Evolutionary conservation across 108 stramenopile genomes (phyloP).

Genomic region (Skeletonema menzelii): DNA sequence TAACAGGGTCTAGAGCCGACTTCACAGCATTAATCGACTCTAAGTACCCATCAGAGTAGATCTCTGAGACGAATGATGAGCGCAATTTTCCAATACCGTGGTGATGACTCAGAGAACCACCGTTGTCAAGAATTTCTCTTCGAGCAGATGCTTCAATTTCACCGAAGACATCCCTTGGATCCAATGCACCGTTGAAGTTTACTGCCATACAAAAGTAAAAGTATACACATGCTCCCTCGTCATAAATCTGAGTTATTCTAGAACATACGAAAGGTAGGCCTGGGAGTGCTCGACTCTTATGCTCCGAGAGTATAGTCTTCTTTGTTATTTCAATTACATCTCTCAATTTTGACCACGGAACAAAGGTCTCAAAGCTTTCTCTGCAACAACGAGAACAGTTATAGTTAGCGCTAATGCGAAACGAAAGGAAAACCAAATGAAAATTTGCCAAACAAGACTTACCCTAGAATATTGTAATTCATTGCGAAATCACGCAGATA

Average conservation of each 20-base stretch:
- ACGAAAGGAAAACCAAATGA: not conserved
- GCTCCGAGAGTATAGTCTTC: constrained; percentile 66
- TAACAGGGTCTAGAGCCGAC: constrained; percentile 63
- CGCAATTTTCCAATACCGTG: constrained; percentile 93
- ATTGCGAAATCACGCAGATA: constrained; percentile 96
- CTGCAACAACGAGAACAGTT: not conserved
- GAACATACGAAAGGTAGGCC: constrained; percentile 84
- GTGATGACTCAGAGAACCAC: constrained; percentile 93
- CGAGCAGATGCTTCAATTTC: constrained; percentile 85
- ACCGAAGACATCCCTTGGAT: constrained; percentile 65
- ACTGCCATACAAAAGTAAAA: constrained; percentile 90
- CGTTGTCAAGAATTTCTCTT: constrained; percentile 79
- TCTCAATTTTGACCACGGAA: constrained; percentile 84
- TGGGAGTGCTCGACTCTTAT: constrained; percentile 63
- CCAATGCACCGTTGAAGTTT: constrained; percentile 55
- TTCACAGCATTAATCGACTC: constrained; percentile 55
- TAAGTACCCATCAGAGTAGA: constrained; percentile 49
- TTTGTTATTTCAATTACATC: constrained; percentile 63
- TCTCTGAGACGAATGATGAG: constrained; percentile 55
- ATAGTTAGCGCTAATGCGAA: not conserved
- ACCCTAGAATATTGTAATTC: constrained; percentile 79
- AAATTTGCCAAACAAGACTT: not conserved
- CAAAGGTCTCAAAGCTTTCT: constrained; percentile 95
- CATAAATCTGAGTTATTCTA: constrained; percentile 94
- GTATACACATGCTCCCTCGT: constrained; percentile 93